Evolutionary conservation across 2,329 filamentous ascomycete species (phyloP), one percentile per base, ranked within the genome.

Genomic region (Verticillium tricorpus): DNA sequence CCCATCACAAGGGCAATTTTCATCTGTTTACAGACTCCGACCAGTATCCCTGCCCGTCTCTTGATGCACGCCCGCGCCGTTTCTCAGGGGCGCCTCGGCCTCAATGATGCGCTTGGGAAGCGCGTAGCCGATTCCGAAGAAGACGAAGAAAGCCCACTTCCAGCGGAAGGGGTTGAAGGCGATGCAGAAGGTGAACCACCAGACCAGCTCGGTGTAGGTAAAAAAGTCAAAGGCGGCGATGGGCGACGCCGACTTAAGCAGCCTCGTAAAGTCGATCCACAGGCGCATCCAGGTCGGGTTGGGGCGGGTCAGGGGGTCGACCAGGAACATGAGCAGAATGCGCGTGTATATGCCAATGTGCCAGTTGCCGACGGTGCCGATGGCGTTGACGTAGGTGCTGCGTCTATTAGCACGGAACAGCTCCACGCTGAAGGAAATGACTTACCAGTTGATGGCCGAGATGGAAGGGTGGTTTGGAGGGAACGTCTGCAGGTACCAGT

Each of bases 321-420:
- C 82, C 60, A 96, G 81, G 72, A 95, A 95, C 91, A 95, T 94
- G 67, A 96, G 84, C 7, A 96, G 78, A 65, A 96, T 89, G 5
- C 92, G 83, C 0, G 91, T 96, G 77, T 95, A 96, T 69, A 96
- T 94, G 5, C 92, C 92, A 56, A 96, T 94, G 69, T 96, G 92
- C 83, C 90, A 94, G 73, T 95, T 93, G 0, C 92, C 90, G 1
- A 95, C 90, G 0, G 89, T 90, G 0, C 91, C 91, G 62, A 95
- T 93, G 4, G 88, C 91, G 60, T 89, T 87, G 61, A 93, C 80
- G 67, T 93, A 96, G 0, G 91, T 95, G 78, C 89, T 89, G 35
- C 28, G 5, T 15, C 5, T 9, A 35, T 12, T 5, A 31, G 19
- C 45, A 25, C 2, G n/a, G 8, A n/a, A n/a, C 17, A 17, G 9